Conservation (phyloP, 768 basidiomycete species). For the Pholiota conissans region DNA sequence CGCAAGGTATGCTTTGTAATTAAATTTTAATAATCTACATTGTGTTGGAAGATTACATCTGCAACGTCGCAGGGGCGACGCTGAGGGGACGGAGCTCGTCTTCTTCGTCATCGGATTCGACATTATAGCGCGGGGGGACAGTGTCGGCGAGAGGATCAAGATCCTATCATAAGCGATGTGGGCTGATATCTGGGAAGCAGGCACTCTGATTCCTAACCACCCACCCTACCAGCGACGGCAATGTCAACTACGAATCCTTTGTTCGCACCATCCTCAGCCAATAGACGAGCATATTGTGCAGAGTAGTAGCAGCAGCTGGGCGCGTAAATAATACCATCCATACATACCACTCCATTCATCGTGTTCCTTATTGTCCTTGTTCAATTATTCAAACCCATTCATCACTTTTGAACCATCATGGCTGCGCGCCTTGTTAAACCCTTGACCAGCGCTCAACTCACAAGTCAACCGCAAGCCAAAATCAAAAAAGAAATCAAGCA, state of each 20-base stretch:
- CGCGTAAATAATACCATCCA: too few relatives aligned
- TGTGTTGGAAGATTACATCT: too few relatives aligned
- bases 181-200: not conserved
- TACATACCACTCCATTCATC: too few relatives aligned
- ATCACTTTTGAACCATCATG: too few relatives aligned
- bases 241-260: slow-evolving; percentile 96
- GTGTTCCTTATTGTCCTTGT: not conserved
- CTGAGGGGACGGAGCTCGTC: slow-evolving; percentile 39
- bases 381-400: too few relatives aligned
- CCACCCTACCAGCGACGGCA: slow-evolving; percentile 72
- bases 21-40: too few relatives aligned
- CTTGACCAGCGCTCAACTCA: too few relatives aligned
- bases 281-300: slow-evolving; percentile 28
- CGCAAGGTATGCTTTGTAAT: too few relatives aligned
- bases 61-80: slow-evolving; percentile 11
- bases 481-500: too few relatives aligned
- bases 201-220: not conserved
- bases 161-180: slow-evolving; percentile 34
- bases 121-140: slow-evolving; percentile 56
- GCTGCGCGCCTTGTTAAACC: too few relatives aligned
- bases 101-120: slow-evolving; percentile 71
- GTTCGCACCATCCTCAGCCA: slow-evolving; percentile 93
- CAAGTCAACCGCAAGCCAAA: too few relatives aligned
- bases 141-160: slow-evolving; percentile 56
- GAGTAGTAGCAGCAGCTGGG: not conserved